These are phyloP conservation scores for Suaeda aralocaspica DNA, from an alignment of 148 eudicot species.

Conservation along the genomic window DNA sequence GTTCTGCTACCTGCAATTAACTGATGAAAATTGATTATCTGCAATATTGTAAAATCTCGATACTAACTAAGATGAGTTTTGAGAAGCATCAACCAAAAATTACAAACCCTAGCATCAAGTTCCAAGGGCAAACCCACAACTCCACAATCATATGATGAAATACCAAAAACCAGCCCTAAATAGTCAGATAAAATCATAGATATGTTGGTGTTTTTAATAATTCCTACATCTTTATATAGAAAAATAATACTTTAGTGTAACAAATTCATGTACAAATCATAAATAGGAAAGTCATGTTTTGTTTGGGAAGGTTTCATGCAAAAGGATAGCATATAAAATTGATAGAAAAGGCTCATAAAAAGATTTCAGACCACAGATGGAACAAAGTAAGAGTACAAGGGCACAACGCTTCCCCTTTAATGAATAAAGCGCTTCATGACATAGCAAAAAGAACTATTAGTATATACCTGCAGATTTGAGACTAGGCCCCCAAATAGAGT, in stretches of 20 bases:
- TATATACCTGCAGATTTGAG: slow-evolving; percentile 85
- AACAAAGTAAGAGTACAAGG: neutral
- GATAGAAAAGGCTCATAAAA: neutral
- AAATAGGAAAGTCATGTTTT: neutral
- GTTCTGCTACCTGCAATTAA: slow-evolving; percentile 77
- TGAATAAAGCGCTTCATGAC: neutral
- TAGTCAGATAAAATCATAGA: neutral
- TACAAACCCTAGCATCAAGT: neutral
- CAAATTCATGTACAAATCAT: neutral
- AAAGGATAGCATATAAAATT: neutral
- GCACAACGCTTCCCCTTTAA: neutral
- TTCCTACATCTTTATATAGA: neutral
- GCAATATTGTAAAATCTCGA: neutral
- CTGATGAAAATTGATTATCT: slow-evolving; percentile 19
- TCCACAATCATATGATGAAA: neutral
- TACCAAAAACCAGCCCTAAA: neutral
- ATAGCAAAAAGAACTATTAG: slow-evolving; percentile 5
- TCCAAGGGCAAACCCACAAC: neutral
- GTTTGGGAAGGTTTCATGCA: neutral
- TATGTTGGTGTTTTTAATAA: too few relatives aligned
- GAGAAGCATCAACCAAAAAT: neutral
- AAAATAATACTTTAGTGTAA: too few relatives aligned
- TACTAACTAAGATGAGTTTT: neutral
- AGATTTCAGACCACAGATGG: neutral
- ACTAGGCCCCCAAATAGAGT: slow-evolving; percentile 90